Evolutionary conservation across 306 rosid genomes (phyloP).

Genomic region (Fagus crenata): DNA sequence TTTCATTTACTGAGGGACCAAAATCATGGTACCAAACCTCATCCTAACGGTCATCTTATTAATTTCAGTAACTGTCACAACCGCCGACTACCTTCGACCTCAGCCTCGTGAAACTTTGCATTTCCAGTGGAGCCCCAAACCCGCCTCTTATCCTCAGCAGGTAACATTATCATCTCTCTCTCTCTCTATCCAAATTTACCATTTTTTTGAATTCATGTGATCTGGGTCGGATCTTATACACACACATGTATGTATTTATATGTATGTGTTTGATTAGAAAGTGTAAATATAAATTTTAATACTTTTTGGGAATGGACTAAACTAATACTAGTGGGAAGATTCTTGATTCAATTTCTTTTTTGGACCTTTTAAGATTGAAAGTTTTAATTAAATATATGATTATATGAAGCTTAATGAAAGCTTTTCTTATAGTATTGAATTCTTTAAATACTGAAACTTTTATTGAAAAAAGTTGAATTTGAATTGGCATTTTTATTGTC

Average conservation of each 20-base stretch:
- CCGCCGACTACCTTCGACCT: conserved; percentile 70
- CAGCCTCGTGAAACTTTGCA: conserved; percentile 66
- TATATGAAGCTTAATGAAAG: neutral
- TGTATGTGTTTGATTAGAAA: too few relatives aligned
- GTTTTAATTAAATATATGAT: too few relatives aligned
- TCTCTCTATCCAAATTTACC: neutral
- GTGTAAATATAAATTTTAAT: too few relatives aligned
- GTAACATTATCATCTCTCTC: conserved; percentile 21
- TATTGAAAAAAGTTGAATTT: too few relatives aligned
- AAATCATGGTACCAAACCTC: conserved; percentile 44
- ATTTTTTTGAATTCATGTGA: neutral
- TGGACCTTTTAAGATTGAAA: neutral
- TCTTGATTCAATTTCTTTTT: neutral
- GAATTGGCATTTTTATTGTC: too few relatives aligned
- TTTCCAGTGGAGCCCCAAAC: conserved; percentile 50
- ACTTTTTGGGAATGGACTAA: too few relatives aligned
- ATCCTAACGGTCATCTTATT: conserved; percentile 31
- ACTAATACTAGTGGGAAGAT: too few relatives aligned
- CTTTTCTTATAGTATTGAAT: too few relatives aligned
- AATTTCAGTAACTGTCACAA: conserved; percentile 28
- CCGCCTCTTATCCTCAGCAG: conserved; percentile 74
- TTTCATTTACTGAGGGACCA: neutral
- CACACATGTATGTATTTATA: too few relatives aligned
- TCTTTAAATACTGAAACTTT: too few relatives aligned
- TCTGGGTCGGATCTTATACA: neutral